Base-by-base conservation (phyloP, 148 eudicot species). In the Spergularia bocconei region DNA sequence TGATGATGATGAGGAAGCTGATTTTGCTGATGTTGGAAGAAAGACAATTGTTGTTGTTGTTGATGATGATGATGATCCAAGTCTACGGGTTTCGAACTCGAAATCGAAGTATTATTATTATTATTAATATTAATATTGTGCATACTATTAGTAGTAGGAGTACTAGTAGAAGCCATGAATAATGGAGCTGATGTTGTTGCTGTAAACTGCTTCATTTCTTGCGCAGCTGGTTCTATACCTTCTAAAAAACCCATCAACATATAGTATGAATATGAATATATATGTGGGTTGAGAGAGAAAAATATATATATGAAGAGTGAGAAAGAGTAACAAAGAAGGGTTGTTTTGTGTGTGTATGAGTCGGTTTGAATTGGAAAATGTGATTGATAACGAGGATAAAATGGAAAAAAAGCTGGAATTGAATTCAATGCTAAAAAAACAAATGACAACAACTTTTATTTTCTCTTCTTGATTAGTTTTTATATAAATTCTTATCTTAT, bases 11-110 rank as follows among this genome's bases (percentile, higher is more conserved):
- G 70, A 62, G 23, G 71, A 53, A 67, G 54, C 19, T 57, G 55
- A 10, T 60, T 60, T 20, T 74, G 78, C 21, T 77, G 79, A 60
- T 77, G 79, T 57, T 79, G 77, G 23, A 79, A 74, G 77, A 77
- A 56, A 60, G 69, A 69, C 57, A 69, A 58, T 73, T 73, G 67
- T 62, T 73, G 57, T 33, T 68, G 64, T 12, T 76, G 79, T 57
- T 74, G 77, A 0, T 29, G 36, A 0, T 70, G 20, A n/a, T 51
- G 23, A 20, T 25, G 53, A 70, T 55, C 48, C 16, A 58, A 78
- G 51, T 67, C 53, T 48, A 63, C 80, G 54, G 55, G 36, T 44
- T 66, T 65, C 54, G 6, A 23, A 58, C 6, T 12, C 63, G 25
- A 25, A 20, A 19, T 13, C 23, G 36, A 17, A n/a, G 17, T 68